A percentile compares a stretch with the other conserved stretches of the same genome.
Conservation (phyloP, 2,329 filamentous ascomycete species). For the Pseudohalonectria lignicola region DNA sequence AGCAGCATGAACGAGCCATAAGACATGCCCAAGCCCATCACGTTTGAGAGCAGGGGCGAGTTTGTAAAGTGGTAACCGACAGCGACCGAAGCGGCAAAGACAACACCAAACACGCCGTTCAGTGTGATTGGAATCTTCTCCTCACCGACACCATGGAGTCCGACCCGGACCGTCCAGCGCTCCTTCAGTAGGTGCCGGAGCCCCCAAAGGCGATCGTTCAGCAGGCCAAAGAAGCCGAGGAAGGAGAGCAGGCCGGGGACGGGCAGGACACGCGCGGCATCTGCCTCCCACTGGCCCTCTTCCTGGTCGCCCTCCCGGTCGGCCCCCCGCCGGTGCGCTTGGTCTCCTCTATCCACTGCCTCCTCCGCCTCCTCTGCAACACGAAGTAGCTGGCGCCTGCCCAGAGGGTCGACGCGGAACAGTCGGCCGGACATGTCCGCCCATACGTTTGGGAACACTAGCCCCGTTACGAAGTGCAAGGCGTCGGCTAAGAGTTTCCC, state of each 20-base stretch:
- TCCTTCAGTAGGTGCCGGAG: constrained; percentile 36
- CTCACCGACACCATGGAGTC: constrained; percentile 37
- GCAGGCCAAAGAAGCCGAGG: constrained; percentile 13
- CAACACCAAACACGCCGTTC: constrained; percentile 42
- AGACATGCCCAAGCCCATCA: constrained; percentile 78
- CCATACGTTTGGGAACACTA: constrained; percentile 68
- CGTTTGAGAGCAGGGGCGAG: constrained; percentile 57
- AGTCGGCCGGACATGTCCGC: constrained; percentile 28
- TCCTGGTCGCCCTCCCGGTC: neutral
- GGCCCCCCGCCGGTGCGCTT: neutral
- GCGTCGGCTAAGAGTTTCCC: constrained; percentile 63
- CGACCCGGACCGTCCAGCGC: constrained; percentile 38
- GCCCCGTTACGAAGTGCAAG: constrained; percentile 50
- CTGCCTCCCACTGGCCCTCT: constrained; percentile 11
- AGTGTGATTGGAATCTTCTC: constrained; percentile 39
- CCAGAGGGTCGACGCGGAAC: constrained; percentile 31
- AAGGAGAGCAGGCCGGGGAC: constrained; percentile 25
- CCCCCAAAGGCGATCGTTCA: constrained; percentile 30
- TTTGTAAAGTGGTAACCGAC: constrained; percentile 57
- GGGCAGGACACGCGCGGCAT: constrained; percentile 22
- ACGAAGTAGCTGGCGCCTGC: constrained; percentile 23
- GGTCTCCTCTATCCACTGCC: constrained; percentile 9
- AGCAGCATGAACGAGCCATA: constrained; percentile 74
- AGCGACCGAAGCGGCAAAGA: constrained; percentile 41
- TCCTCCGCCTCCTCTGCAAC: neutral